A percentile compares a stretch with the other conserved stretches of the same genome.
Evolutionary conservation across 768 basidiomycete species (phyloP).

Genomic region (Suillus fuscotomentosus): DNA sequence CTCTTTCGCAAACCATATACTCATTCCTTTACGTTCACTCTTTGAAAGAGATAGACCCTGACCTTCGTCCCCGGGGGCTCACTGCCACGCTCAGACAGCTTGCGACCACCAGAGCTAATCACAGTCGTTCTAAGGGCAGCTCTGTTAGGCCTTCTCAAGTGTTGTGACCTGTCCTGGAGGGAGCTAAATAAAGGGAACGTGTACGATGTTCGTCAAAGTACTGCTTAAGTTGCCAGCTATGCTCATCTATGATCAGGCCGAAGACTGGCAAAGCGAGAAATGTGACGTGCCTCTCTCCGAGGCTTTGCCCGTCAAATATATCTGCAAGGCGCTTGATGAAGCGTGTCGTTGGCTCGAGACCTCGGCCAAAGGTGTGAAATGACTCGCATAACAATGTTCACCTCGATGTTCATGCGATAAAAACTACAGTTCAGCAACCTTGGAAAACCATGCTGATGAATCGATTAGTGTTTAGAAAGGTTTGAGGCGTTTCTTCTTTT

Average conservation of each 20-base stretch:
- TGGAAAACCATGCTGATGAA: conserved; percentile 1
- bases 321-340: conserved; percentile 55
- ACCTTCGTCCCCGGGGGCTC: conserved; percentile 37
- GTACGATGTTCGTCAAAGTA: conserved; percentile 61
- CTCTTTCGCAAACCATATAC: conserved; percentile 83
- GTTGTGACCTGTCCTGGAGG: conserved; percentile 78
- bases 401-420: not conserved
- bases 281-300: conserved; percentile 78
- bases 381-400: not conserved
- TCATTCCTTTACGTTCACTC: conserved; percentile 75
- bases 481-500: not conserved
- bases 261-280: conserved; percentile 91
- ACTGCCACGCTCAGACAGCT: conserved; percentile 33
- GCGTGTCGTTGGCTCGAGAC: conserved; percentile 60
- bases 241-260: conserved; percentile 47
- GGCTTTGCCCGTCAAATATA: conserved; percentile 49
- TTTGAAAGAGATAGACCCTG: conserved; percentile 58
- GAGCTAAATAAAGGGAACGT: conserved; percentile 76
- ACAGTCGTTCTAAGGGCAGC: conserved; percentile 67
- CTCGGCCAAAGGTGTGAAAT: conserved; percentile 39
- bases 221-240: conserved; percentile 14
- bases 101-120: conserved; percentile 60
- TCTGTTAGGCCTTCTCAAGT: conserved; percentile 72
- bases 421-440: not conserved
- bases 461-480: conserved; percentile 1